phyloP scores from a whole-genome alignment of 768 basidiomycete genomes.

The Clitopilus passeckerianus region DNA sequence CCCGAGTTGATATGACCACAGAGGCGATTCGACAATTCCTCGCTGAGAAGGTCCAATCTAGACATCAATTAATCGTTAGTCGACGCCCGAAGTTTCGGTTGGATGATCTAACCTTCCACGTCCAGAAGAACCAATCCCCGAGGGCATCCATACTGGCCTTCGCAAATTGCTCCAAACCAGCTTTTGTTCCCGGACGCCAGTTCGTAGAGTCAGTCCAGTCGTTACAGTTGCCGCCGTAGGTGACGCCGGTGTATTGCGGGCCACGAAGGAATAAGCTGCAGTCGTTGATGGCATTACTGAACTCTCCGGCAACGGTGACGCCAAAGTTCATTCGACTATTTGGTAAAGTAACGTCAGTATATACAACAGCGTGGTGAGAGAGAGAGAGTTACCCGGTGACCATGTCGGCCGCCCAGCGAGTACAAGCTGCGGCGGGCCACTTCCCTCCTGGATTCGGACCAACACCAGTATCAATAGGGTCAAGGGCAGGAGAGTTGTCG shows the following conservation, averaged over 20 bases:
- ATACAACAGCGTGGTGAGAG: no score
- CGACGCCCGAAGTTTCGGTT: constrained; percentile 49
- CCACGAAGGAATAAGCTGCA: constrained; percentile 54
- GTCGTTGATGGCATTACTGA: constrained; percentile 73
- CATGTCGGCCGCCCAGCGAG: constrained; percentile 50
- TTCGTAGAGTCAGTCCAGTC: constrained; percentile 38
- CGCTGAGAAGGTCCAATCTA: constrained; percentile 42
- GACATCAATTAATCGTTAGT: not conserved
- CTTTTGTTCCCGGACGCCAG: constrained; percentile 46
- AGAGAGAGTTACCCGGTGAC: constrained; percentile 49
- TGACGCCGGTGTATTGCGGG: not conserved
- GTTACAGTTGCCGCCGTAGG: not conserved
- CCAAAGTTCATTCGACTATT: constrained; percentile 59
- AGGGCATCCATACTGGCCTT: constrained; percentile 85
- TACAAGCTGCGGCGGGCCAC: constrained; percentile 50
- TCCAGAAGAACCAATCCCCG: constrained; percentile 96
- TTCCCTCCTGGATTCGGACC: constrained; percentile 31
- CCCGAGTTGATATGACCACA: constrained; percentile 39
- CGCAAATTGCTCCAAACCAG: constrained; percentile 58
- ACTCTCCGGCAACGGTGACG: constrained; percentile 79
- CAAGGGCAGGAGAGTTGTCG: constrained; percentile 25
- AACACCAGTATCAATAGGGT: constrained; percentile 26
- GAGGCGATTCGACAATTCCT: constrained; percentile 28
- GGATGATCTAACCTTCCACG: constrained; percentile 88
- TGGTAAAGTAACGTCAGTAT: no score